phyloP scores from a whole-genome alignment of 495 filamentous ascomycete species.

The Terfezia claveryi region DNA sequence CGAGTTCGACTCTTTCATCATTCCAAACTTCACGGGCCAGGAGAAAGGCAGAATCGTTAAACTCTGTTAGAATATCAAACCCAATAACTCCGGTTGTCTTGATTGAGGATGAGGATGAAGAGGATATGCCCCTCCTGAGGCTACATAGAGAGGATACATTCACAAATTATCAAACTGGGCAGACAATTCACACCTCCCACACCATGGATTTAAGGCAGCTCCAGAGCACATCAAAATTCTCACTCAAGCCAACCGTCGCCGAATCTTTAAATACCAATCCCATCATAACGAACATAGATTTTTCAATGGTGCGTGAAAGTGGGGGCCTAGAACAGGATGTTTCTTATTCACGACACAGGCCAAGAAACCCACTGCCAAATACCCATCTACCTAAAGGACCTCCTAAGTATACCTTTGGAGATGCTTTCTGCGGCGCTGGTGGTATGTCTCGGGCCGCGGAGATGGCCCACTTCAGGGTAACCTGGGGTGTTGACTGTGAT shows the following conservation, averaged over 20 bases:
- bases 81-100: neutral
- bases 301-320: neutral
- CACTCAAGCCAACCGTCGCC: neutral
- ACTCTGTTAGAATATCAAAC: neutral
- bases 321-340: too few relatives aligned
- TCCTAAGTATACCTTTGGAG: conserved; percentile 16
- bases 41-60: neutral
- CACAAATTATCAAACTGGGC: neutral
- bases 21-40: neutral
- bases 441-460: conserved; percentile 16
- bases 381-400: neutral
- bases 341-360: neutral
- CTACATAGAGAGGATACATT: neutral
- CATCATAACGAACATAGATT: neutral
- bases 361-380: neutral
- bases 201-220: neutral
- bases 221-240: neutral
- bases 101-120: neutral
- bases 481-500: conserved; percentile 17
- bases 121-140: neutral
- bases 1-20: neutral
- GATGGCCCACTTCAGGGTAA: conserved; percentile 9
- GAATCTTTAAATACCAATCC: neutral
- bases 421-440: conserved; percentile 18
- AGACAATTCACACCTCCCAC: neutral